Conservation (phyloP, 768 basidiomycete genomes). For the Tulasnella sp. region DNA sequence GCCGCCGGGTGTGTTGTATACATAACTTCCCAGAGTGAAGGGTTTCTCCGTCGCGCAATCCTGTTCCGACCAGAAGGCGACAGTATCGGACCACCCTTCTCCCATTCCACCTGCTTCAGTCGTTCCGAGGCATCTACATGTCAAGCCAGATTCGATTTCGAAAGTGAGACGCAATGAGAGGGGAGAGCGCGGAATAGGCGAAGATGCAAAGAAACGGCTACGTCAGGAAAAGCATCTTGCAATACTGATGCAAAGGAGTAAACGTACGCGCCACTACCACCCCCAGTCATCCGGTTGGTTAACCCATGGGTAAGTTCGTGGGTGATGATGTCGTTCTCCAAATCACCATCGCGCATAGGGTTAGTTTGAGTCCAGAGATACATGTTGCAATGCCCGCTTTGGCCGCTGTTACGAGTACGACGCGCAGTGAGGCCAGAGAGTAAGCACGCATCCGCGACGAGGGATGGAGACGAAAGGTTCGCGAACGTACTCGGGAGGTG, state of each 20-base stretch:
- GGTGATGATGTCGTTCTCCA: slow-evolving; percentile 37
- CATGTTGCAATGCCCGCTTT: background rate
- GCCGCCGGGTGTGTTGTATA: slow-evolving; percentile 49
- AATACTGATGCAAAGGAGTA: background rate
- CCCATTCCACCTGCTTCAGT: slow-evolving; percentile 64
- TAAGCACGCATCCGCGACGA: background rate
- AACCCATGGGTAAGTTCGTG: slow-evolving; percentile 41
- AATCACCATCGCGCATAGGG: slow-evolving; percentile 46
- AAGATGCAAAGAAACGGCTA: background rate
- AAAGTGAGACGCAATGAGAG: no score
- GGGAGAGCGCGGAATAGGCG: no score
- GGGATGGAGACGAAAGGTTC: background rate
- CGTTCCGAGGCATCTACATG: background rate
- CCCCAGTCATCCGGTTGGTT: slow-evolving; percentile 46
- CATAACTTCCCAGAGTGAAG: slow-evolving; percentile 12
- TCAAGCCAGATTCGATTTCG: no score
- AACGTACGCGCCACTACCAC: slow-evolving; percentile 28
- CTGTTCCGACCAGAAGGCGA: slow-evolving; percentile 37
- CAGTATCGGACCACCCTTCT: slow-evolving; percentile 60
- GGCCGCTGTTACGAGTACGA: background rate
- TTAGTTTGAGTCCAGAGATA: slow-evolving; percentile 8
- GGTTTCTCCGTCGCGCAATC: background rate
- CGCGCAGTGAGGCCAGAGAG: no score
- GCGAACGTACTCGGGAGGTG: slow-evolving; percentile 31
- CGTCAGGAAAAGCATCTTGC: slow-evolving; percentile 36